Evolutionary conservation across 1,139 yeast genomes (phyloP), one percentile per base, ranked within the genome.

Genomic region (Geotrichum phurueaensis): DNA sequence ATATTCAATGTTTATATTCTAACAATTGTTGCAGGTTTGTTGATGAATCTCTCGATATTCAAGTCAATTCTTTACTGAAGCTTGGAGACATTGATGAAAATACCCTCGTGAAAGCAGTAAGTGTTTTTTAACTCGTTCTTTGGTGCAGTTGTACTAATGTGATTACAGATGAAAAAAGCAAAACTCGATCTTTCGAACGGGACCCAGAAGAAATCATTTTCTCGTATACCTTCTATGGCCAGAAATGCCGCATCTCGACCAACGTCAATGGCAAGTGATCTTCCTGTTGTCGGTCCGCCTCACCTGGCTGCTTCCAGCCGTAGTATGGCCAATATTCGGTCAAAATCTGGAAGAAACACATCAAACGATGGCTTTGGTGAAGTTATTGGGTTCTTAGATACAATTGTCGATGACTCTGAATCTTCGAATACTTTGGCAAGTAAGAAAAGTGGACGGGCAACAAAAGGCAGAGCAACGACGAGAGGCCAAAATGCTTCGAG

Each of bases 1-100:
- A 20, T 45, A n/a, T 45, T 2, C 25, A n/a, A 4, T 39, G 25
- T 29, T 15, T 39, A 36, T 9, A 25, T 2, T 22, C 13, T 15
- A 45, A 47, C 53, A 31, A 47, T 31, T 39, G 12, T 22, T 10
- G 10, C 25, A 60, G 62, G 2, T 90, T 86, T 71, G 85, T 94
- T 9, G 86, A 86, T 56, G 76, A 76, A 23, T 90, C 92, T 62
- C 77, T 91, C 62, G 79, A 78, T 27, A 79, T 79, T 53, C 95
- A 89, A 66, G 79, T 88, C 25, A 77, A 81, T 50, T 75, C 83
- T 62, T 75, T 92, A 59, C 72, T 84, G 62, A 75, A 79, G 23
- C 71, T 76, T 55, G 77, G 75, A 12, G 75, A 75, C 18, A 68
- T 75, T 9, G 68, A 75, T 47, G 64, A 62, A 31, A 51, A 18